Conservation (phyloP, 805 yeast genomes). For the Wickerhamiella qilinensis region DNA sequence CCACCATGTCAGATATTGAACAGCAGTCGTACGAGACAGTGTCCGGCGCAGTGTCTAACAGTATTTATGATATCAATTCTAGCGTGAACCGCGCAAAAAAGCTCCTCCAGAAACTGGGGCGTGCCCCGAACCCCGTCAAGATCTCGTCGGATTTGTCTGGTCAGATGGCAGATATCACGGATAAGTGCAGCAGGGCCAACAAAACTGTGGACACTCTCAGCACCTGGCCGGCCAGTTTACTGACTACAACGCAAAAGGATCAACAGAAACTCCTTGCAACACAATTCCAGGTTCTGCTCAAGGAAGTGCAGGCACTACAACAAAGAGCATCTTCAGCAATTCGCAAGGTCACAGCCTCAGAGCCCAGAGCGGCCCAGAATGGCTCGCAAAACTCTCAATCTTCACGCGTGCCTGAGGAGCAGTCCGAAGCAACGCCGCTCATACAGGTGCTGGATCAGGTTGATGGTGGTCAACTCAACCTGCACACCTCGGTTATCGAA, state of each 20-base stretch:
- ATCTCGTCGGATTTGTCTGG: conserved; percentile 1
- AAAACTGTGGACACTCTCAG: conserved; percentile 1
- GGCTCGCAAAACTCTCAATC: not conserved
- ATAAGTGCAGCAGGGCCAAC: conserved; percentile 2
- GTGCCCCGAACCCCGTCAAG: not conserved
- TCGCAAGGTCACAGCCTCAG: not conserved
- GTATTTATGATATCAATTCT: conserved; percentile 12
- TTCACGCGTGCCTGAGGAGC: not conserved
- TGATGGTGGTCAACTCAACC: conserved; percentile 17
- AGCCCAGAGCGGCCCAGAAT: not conserved
- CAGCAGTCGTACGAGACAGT: conserved; percentile 8
- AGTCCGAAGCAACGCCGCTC: conserved; percentile 2
- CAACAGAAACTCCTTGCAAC: conserved; percentile 2
- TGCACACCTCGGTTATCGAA: conserved; percentile 28
- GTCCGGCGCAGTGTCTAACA: conserved; percentile 10
- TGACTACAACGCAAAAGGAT: not conserved
- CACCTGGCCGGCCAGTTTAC: not conserved
- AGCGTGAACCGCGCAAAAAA: conserved; percentile 8
- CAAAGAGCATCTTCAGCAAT: no score
- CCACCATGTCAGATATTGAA: conserved; percentile 19
- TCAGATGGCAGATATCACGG: conserved; percentile 2
- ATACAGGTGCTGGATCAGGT: conserved; percentile 28
- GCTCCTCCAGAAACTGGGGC: conserved; percentile 2
- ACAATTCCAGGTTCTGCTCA: conserved; percentile 2
- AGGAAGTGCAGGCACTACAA: conserved; percentile 3